Evolutionary conservation across 352 stramenopile species (phyloP).

Genomic region (Pythium rhizo-oryzae): DNA sequence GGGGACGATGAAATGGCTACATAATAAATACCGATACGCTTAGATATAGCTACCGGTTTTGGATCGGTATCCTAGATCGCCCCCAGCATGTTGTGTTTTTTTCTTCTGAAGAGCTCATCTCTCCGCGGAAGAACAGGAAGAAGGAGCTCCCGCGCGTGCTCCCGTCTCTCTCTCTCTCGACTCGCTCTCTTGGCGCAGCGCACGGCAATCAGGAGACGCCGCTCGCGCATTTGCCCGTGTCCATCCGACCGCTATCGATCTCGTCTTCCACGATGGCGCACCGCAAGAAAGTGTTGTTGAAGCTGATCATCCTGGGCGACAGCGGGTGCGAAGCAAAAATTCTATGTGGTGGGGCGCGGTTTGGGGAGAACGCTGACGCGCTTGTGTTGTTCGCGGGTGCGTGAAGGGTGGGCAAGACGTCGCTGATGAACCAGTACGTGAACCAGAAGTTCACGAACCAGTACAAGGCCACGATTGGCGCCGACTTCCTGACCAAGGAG

Average conservation of each 20-base stretch:
- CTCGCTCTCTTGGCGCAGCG: too few relatives aligned
- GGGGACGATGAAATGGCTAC: conserved; percentile 22
- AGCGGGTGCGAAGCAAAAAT: conserved; percentile 70
- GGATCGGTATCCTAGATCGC: conserved; percentile 17
- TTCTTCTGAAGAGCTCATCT: conserved; percentile 4
- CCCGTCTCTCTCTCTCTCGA: neutral
- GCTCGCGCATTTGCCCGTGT: too few relatives aligned
- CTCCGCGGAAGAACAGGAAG: conserved; percentile 5
- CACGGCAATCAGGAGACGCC: too few relatives aligned
- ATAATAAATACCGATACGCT: conserved; percentile 28
- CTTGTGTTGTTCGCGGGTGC: neutral
- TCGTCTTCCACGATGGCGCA: conserved; percentile 59
- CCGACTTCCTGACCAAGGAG: conserved; percentile 99
- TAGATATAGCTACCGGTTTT: conserved; percentile 14
- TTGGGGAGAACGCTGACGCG: too few relatives aligned
- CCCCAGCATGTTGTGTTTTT: neutral
- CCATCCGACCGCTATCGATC: neutral
- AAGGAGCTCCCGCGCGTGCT: neutral
- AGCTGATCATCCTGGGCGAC: conserved; percentile 98
- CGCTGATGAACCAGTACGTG: conserved; percentile 99
- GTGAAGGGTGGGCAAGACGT: conserved; percentile 97
- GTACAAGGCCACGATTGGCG: conserved; percentile 99
- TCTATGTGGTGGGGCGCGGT: too few relatives aligned
- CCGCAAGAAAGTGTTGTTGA: conserved; percentile 97
- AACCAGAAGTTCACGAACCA: conserved; percentile 98